These are phyloP conservation scores for Kwoniella mangroviensis DNA, from an alignment of 768 basidiomycete species.

Conservation along the genomic window DNA sequence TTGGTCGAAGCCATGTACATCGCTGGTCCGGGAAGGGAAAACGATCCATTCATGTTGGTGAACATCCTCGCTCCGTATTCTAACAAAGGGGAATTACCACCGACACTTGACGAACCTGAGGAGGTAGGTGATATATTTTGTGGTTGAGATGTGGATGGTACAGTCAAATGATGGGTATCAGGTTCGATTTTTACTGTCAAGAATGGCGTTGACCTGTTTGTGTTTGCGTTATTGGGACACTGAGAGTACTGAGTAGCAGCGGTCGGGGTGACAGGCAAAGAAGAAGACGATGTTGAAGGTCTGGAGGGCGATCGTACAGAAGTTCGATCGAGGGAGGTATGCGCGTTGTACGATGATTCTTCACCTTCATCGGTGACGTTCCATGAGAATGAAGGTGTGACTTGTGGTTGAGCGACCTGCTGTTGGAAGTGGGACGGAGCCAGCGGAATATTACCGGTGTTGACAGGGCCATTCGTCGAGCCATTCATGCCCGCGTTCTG, in stretches of 20 bases:
- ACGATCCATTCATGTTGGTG: conserved; percentile 27
- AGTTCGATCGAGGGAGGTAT: conserved; percentile 5
- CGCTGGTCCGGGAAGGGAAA: conserved; percentile 8
- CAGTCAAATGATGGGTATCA: conserved; percentile 10
- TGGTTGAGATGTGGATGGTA: neutral
- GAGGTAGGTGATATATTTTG: neutral
- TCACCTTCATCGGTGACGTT: conserved; percentile 12
- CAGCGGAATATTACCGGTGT: neutral
- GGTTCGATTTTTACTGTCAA: conserved; percentile 21
- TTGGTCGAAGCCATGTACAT: conserved; percentile 27
- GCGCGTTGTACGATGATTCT: neutral
- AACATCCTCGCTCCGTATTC: conserved; percentile 19
- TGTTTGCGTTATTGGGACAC: neutral
- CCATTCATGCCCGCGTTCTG: conserved; percentile 12
- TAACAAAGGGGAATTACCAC: conserved; percentile 12
- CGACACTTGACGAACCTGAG: neutral
- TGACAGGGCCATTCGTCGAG: conserved; percentile 2
- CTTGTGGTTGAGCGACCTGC: neutral
- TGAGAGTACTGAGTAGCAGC: neutral
- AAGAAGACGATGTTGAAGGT: neutral
- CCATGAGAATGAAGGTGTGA: conserved; percentile 20
- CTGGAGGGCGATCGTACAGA: conserved; percentile 3
- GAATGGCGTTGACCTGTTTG: neutral
- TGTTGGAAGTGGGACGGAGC: neutral
- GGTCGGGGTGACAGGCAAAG: conserved; percentile 20